Base-by-base conservation (phyloP, 129 eudicot genomes). In the Flaveria sonorensis region DNA sequence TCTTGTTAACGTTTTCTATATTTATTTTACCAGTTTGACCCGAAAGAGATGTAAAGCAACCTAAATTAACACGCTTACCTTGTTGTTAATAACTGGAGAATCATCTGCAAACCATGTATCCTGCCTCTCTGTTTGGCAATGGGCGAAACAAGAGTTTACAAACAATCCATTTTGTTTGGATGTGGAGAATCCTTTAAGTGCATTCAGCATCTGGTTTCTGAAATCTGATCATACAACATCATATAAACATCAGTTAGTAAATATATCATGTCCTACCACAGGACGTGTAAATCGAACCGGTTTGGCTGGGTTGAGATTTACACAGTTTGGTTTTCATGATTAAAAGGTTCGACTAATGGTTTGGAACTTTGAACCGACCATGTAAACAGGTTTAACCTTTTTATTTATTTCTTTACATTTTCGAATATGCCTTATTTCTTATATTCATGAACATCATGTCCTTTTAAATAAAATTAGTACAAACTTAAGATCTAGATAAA, bases 91-190 rank as follows among this genome's bases (percentile, higher is more conserved):
- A 61, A 51, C 47, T 3, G 98, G 98, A 76, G 92, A 86, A 73
- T 91, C 74, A 82, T 83, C 86, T 9, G 93, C 87, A 70, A 89
- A 89, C 98, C 98, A 94, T 7, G 93, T 91, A 72, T 87, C 93
- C 83, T 94, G 98, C 85, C 82, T 87, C 86, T 91, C 98, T 0
- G 97, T 77, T 74, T 94, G 98, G 81, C 98, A 94, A 81, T 94
- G 98, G 45, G 90, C 84, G 36, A 91, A 94, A 75, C 98, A 94
- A 23, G 98, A 94, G 68, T 94, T 94, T 60, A 94, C 62, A 61
- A 94, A 91, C 67, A 91, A 64, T 1, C 97, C 98, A 26, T 83
- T 94, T 73, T 89, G 85, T 20, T 48, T 60, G 11, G 87, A 87
- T 19, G 47, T 43, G 32, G 84, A 83, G 84, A 94, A 94, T 24